Base-by-base conservation (phyloP, 2,329 filamentous ascomycete species). In the Sarocladium brachiariae region DNA sequence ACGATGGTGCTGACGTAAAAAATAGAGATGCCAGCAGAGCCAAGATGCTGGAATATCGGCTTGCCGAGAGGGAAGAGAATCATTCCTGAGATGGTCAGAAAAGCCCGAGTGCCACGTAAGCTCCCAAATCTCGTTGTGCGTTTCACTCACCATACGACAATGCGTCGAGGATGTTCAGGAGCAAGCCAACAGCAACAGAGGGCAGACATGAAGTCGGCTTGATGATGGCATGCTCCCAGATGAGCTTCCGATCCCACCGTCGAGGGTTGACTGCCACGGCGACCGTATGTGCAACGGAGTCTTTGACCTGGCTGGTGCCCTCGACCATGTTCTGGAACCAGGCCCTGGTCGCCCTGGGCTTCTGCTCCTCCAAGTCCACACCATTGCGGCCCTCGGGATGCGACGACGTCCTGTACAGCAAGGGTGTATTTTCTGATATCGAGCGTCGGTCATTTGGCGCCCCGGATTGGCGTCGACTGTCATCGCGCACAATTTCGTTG, bases 1-100 rank as follows among this genome's bases (percentile, higher is more conserved):
- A 97, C 80, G 55, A 99, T 96, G 52, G 91, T 96, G 75, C 91
- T 96, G 58, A 99, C 88, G 65, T 97, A 99, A 71, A 97, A 99
- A 69, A 99, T 96, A 1, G 93, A 96, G 51, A 99, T 96, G 21
- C 93, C 93, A 51, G 96, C 92, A 1, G 92, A 85, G 2, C 92
- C 93, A 6, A 97, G 80, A 55, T 86, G 79, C 24, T 86, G 81
- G 65, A 99, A 99, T 18, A 96, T 78, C 7, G 88, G 82, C 55
- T 88, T 86, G 6, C 92, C 91, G 1, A 99, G 76, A 0, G 93
- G 93, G 57, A 99, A 99, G 11, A 99, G 71, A 60, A 96, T 96
- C 87, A 95, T 93, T 59, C 88, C 82, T 84, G 37, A 13, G 31
- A 18, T 27, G 45, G 24, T 54, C 21, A 50, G 54, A 58, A 53